phyloP scores from a whole-genome alignment of 1,284 basidiomycete genomes.

The Sanghuangporus baumii region DNA sequence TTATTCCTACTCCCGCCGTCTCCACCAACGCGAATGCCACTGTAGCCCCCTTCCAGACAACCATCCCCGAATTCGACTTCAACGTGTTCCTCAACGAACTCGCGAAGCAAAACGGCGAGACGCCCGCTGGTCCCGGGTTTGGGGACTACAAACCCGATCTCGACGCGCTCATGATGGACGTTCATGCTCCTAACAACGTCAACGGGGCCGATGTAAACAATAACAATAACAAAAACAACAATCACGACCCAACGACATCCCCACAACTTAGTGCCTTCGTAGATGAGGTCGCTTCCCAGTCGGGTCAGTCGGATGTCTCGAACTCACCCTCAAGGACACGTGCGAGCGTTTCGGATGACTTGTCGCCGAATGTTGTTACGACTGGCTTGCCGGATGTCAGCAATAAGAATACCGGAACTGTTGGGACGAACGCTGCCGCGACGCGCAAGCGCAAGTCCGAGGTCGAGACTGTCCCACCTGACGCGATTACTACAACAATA shows the following conservation, averaged over 20 bases:
- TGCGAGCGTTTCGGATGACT: neutral
- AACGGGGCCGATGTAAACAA: neutral
- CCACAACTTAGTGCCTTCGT: slow-evolving; percentile 29
- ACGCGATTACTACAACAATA: neutral
- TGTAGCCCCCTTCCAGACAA: neutral
- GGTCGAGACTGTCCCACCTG: neutral
- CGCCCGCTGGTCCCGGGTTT: neutral
- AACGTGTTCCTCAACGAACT: slow-evolving; percentile 41
- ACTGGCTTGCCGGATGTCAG: neutral
- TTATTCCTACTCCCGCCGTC: neutral
- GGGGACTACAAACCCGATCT: slow-evolving; percentile 11
- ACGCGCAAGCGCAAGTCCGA: slow-evolving; percentile 18
- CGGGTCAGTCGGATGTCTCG: slow-evolving; percentile 23
- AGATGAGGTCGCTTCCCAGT: slow-evolving; percentile 28
- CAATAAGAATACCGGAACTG: neutral
- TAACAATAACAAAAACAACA: neutral
- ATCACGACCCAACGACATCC: slow-evolving; percentile 9
- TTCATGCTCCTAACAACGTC: neutral
- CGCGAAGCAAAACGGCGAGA: slow-evolving; percentile 19
- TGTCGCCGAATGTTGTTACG: neutral
- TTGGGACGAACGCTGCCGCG: neutral
- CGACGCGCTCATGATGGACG: neutral
- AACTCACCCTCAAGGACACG: slow-evolving; percentile 12
- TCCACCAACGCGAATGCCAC: neutral
- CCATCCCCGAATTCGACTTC: slow-evolving; percentile 39